Conservation (phyloP, 768 basidiomycete genomes). For the Coprinopsis sp. region DNA sequence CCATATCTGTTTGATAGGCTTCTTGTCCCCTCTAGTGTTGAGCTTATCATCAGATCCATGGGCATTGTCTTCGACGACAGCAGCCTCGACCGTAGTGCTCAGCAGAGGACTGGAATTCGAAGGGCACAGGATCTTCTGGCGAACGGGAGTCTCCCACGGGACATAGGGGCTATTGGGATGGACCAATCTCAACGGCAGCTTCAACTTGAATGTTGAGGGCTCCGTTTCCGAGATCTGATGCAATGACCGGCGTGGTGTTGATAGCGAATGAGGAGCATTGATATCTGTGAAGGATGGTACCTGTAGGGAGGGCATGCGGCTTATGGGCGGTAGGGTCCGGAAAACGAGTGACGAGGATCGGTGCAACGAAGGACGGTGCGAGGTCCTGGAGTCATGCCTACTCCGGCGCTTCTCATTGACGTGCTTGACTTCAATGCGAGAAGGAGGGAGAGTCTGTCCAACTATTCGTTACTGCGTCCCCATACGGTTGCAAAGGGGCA, state of each 20-base stretch:
- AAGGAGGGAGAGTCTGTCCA: slow-evolving; percentile 6
- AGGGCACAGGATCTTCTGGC: slow-evolving; percentile 38
- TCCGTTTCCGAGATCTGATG: slow-evolving; percentile 13
- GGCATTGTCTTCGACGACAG: background rate
- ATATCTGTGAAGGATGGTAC: slow-evolving; percentile 10
- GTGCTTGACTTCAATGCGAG: slow-evolving; percentile 6
- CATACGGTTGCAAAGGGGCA: background rate
- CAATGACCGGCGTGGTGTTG: slow-evolving; percentile 6
- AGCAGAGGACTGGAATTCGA: no score
- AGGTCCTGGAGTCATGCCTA: slow-evolving; percentile 7
- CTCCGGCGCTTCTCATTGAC: slow-evolving; percentile 3
- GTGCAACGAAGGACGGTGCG: slow-evolving; percentile 8
- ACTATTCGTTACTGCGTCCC: background rate
- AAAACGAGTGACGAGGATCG: slow-evolving; percentile 11
- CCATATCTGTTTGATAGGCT: slow-evolving; percentile 8
- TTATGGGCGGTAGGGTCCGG: slow-evolving; percentile 6
- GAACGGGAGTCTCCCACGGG: slow-evolving; percentile 42
- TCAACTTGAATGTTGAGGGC: slow-evolving; percentile 27
- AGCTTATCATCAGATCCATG: background rate
- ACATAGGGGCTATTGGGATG: slow-evolving; percentile 56
- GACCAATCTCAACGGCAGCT: slow-evolving; percentile 15
- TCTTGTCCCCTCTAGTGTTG: slow-evolving; percentile 5
- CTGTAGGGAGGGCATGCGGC: slow-evolving; percentile 10
- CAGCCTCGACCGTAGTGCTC: no score
- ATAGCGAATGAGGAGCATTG: slow-evolving; percentile 5